Evolutionary conservation across 192 early-diverging fungal genomes (phyloP), one percentile per base, ranked within the genome.

Genomic region (Gryganskiella cystojenkinii): DNA sequence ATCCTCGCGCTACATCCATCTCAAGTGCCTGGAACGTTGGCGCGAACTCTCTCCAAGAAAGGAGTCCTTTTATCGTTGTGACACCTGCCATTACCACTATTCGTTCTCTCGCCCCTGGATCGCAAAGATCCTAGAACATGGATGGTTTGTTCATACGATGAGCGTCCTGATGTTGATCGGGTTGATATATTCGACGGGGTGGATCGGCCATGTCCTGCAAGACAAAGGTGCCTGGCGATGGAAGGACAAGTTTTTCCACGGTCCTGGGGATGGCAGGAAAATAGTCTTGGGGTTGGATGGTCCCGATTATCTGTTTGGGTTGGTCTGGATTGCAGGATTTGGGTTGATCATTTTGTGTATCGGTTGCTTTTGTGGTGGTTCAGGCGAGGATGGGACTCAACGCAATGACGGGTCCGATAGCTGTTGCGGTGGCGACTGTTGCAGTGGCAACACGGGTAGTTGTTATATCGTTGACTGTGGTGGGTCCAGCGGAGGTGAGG

Each of bases 11-110:
- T 76, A 76, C 31, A 76, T 76, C 14, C 73, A 76, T 34, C 22
- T 76, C 15, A 50, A 52, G 4, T 76, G 73, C 28, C 73, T 76
- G 3, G 45, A 67, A n/a, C 51, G 62, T 43, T 76, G 73, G 73
- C 64, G 73, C 3, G 30, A 13, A 1, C 20, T 44, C 6, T 76
- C 73, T 2, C 53, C 73, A 0, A 56, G 52, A 9, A 56, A 61
- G 24, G 51, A 58, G 19, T 54, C 49, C 20, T 25, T 43, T 24
- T 76, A 53, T 25, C 20, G 30, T 17, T 76, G 73, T 28, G 73
- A 76, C 25, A 76, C 65, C 15, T 76, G 73, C 25, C 65, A 76
- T 44, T 76, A 76, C 30, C 44, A 62, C 28, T 76, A 76, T 28
- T 76, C 73, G 28, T 68, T 76, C 44, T 51, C 59, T 3, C 19